Evolutionary conservation across 2,329 filamentous ascomycete genomes (phyloP).

Genomic region (Phaeosphaeriaceae sp.): DNA sequence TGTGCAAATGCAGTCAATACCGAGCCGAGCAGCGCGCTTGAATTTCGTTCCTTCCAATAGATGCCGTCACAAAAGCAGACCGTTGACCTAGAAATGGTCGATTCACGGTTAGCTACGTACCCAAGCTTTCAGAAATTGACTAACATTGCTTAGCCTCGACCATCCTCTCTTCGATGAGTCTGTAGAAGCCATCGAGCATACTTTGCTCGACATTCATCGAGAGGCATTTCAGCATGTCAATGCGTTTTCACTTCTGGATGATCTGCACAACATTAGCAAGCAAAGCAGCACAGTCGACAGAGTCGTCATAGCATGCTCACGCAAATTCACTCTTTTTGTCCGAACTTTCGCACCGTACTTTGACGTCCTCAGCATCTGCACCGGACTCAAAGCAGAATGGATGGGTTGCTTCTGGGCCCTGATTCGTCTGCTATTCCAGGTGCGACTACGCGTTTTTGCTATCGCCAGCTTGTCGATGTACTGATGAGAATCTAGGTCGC

Average conservation of each 20-base stretch:
- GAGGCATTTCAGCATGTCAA: conserved; percentile 21
- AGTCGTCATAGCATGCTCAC: conserved; percentile 19
- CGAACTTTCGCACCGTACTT: conserved; percentile 35
- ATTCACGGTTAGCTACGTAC: conserved; percentile 26
- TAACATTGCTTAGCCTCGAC: conserved; percentile 23
- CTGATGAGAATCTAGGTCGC: conserved; percentile 22
- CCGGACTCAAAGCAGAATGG: conserved; percentile 27
- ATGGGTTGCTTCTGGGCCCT: conserved; percentile 33
- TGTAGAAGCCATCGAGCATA: conserved; percentile 24
- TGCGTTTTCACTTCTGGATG: conserved; percentile 24
- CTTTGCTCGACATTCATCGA: conserved; percentile 26
- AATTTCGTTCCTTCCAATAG: conserved; percentile 18
- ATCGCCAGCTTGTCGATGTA: neutral
- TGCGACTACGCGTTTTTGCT: conserved; percentile 11
- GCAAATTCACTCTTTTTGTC: conserved; percentile 31
- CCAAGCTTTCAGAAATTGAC: conserved; percentile 5
- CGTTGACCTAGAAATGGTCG: conserved; percentile 32
- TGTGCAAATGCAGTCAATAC: conserved; percentile 37
- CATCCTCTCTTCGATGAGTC: conserved; percentile 29
- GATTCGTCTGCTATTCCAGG: conserved; percentile 33
- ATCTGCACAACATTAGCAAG: conserved; percentile 20
- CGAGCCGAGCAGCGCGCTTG: conserved; percentile 18
- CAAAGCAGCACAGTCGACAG: conserved; percentile 14
- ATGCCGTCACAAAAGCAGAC: conserved; percentile 28
- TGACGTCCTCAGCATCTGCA: conserved; percentile 31